Evolutionary conservation across 2,329 filamentous ascomycete species (phyloP), one percentile per base, ranked within the genome.

Genomic region (Pseudopithomyces chartarum): DNA sequence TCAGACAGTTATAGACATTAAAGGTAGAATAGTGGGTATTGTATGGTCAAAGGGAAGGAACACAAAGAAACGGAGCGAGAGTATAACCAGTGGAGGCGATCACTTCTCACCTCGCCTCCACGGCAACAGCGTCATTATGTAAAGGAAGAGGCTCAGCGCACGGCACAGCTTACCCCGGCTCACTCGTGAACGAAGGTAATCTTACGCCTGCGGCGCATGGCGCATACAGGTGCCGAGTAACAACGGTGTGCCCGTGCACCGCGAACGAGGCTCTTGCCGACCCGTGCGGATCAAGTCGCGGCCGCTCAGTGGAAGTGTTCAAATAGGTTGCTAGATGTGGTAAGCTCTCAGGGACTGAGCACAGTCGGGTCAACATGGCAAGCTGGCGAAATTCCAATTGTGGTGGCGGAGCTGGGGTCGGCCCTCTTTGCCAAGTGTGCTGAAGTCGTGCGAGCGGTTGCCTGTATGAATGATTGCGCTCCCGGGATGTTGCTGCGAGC

Each of bases 1-100:
- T 51, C 38, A 51, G 48, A 19, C 20, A 13, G 48, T 11, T 23
- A 42, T 38, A 42, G 23, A 34, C 38, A 51, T 51, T 51, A 51
- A 51, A 15, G 12, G 26, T 50, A 20, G n/a, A 15, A 45, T 45
- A 23, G 23, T 19, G 11, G n/a, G 26, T 29, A 51, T 15, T 22
- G 39, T n/a, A 17, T 34, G 6, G 29, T 46, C 7, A 22, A 51
- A 26, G 48, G 26, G 39, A 51, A 42, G n/a, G 17, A 26, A 26
- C 32, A 40, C 48, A 22, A 51, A 51, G 26, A 29, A 22, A 29
- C 12, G 40, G 22, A 43, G 43, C 43, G 17, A 33, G 19, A 11
- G 40, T 17, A 17, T 19, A 6, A 40, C 10, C 38, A n/a, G 19
- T 17, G 17, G 32, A 23, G 19, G 17, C 32, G 33, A 39, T 32